Evolutionary conservation across 2,329 filamentous ascomycete genomes (phyloP), one percentile per base, ranked within the genome.

Genomic region (Xylaria sp.): DNA sequence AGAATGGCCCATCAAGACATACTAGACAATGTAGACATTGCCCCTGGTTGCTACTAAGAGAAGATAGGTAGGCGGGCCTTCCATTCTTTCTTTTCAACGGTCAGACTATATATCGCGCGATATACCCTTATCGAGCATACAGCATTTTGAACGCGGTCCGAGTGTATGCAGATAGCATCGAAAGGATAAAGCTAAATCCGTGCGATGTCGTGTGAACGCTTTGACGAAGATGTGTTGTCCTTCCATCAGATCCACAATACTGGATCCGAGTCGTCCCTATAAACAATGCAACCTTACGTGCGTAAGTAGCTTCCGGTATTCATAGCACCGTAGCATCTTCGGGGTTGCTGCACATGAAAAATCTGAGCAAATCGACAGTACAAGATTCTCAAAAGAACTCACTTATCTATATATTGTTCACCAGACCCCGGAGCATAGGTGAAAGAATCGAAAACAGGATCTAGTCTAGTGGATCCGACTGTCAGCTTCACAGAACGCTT

Each of bases 181-280:
- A 35, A 25, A 3, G 23, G 27, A 43, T 46, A 17, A 53, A 43
- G 41, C n/a, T 37, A 3, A 47, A 49, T n/a, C 6, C n/a, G n/a
- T n/a, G n/a, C n/a, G n/a, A n/a, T n/a, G n/a, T n/a, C n/a, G n/a
- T n/a, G 31, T 35, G 21, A 56, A 41, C 35, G 41, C 53, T 53
- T 52, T 53, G 31, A 38, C 31, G 51, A 33, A 33, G 37, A 55
- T 49, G 43, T 6, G 21, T 6, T 40, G 53, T 44, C 43, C 54
- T 53, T 53, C 47, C 40, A 37, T 40, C 35, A 4, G 54, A 61
- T 41, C 19, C 54, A 46, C 33, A 53, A 41, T 9, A 11, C 37
- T 17, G 25, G 33, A 19, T 10, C n/a, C n/a, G n/a, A 37, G 13
- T 41, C 19, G 7, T 46, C 17, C 23, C 21, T 33, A 19, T 3